Conservation (phyloP, 2,329 filamentous ascomycete species). For the Proliferodiscus dingleyae region DNA sequence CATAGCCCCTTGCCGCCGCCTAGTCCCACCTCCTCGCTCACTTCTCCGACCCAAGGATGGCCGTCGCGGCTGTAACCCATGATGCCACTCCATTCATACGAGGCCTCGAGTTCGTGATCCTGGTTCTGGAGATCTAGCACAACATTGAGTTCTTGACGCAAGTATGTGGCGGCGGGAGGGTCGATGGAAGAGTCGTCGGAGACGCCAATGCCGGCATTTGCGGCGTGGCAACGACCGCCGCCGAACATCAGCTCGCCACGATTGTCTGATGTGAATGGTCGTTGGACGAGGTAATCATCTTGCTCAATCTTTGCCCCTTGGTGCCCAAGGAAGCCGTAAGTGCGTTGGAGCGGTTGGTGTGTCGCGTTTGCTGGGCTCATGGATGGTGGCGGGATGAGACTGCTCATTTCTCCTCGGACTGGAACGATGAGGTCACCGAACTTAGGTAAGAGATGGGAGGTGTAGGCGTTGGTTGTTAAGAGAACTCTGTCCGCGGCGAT, state of each 20-base stretch:
- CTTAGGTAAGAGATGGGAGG: constrained; percentile 65
- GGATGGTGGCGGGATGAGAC: constrained; percentile 52
- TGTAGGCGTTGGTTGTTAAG: constrained; percentile 80
- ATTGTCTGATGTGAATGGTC: constrained; percentile 42
- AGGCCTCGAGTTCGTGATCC: constrained; percentile 41
- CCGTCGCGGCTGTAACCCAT: constrained; percentile 71
- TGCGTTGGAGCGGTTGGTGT: constrained; percentile 21
- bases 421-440: constrained; percentile 72
- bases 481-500: constrained; percentile 61
- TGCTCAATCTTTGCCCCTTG: constrained; percentile 40
- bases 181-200: constrained; percentile 58
- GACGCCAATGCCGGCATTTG: constrained; percentile 49
- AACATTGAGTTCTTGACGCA: constrained; percentile 24
- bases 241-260: constrained; percentile 63
- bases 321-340: constrained; percentile 55
- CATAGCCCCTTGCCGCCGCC: constrained; percentile 54
- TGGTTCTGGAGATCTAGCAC: constrained; percentile 30
- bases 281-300: constrained; percentile 70
- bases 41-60: constrained; percentile 64
- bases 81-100: constrained; percentile 66
- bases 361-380: constrained; percentile 14
- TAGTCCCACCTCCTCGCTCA: constrained; percentile 49
- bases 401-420: constrained; percentile 67
- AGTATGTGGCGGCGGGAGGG: constrained; percentile 32
- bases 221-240: constrained; percentile 57